A percentile compares a stretch with the other conserved stretches of the same genome.
Evolutionary conservation across 2,329 filamentous ascomycete genomes (phyloP).

Genomic region (Dothistroma pini): DNA sequence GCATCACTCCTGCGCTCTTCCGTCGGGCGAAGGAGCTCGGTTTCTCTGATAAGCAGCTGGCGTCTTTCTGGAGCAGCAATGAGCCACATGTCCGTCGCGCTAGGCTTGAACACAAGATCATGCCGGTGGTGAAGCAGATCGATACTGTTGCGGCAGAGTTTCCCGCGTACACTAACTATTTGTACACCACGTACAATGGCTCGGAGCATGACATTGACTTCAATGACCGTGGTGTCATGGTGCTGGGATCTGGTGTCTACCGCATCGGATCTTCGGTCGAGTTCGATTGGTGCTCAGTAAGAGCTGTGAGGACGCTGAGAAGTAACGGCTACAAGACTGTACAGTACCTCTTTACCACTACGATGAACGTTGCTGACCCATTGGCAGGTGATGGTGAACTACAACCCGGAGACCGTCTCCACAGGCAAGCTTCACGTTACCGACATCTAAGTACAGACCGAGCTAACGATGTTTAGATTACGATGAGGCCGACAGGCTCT

Average conservation of each 20-base stretch:
- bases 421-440: not conserved
- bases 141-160: conserved; percentile 98
- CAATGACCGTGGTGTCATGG: conserved; percentile 90
- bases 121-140: conserved; percentile 93
- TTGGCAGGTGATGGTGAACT: conserved; percentile 7
- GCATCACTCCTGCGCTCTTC: conserved; percentile 61
- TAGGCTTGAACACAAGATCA: conserved; percentile 80
- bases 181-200: conserved; percentile 95
- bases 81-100: conserved; percentile 83
- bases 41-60: conserved; percentile 89
- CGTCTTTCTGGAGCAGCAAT: conserved; percentile 91
- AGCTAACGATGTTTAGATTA: conserved; percentile 63
- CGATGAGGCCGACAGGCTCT: conserved; percentile 88
- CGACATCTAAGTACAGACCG: not conserved
- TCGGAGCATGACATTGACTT: conserved; percentile 80
- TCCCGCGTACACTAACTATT: conserved; percentile 89
- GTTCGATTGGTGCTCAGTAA: conserved; percentile 98
- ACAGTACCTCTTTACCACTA: not conserved
- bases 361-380: not conserved
- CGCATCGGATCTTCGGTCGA: conserved; percentile 96
- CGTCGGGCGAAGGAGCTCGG: conserved; percentile 87
- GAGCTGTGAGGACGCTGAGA: conserved; percentile 85
- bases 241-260: conserved; percentile 93
- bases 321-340: conserved; percentile 85
- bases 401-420: conserved; percentile 8